Percentiles rank a stretch among this genome's conserved stretches.
These are phyloP conservation scores for Silene coronaria DNA, from an alignment of 179 eudicot species.

Conservation along the genomic window DNA sequence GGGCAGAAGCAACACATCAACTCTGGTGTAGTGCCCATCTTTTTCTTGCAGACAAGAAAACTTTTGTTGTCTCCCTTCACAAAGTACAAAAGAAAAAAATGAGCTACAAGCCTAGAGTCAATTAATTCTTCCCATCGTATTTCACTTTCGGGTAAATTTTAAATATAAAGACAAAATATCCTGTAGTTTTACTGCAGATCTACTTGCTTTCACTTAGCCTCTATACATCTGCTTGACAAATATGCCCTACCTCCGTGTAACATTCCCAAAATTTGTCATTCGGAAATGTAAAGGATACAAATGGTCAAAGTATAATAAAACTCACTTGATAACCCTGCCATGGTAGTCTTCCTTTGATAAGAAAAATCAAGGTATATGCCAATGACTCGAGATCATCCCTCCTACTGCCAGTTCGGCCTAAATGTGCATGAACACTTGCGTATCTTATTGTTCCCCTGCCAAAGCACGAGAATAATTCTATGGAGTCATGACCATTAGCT, in stretches of 20 bases:
- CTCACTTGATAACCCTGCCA: slow-evolving; percentile 96
- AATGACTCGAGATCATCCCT: slow-evolving; percentile 94
- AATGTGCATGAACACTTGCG: slow-evolving; percentile 97
- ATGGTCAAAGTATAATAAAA: slow-evolving; percentile 14
- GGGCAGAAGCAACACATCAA: slow-evolving; percentile 94
- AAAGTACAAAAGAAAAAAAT: slow-evolving; percentile 13
- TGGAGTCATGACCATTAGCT: no score
- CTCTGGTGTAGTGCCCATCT: slow-evolving; percentile 88
- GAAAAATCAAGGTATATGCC: slow-evolving; percentile 87
- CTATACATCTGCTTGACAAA: no score
- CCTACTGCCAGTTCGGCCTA: slow-evolving; percentile 92
- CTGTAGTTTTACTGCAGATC: no score
- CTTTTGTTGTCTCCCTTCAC: slow-evolving; percentile 90
- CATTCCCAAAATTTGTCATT: no score
- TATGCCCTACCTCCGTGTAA: no score
- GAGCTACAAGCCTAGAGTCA: not conserved
- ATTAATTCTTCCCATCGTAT: not conserved
- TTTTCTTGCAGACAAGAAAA: slow-evolving; percentile 87
- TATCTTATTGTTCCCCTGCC: slow-evolving; percentile 92
- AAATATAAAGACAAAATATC: no score
- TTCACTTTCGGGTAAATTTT: no score
- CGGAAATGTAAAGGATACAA: no score
- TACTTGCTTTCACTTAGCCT: no score
- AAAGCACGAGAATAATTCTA: no score
- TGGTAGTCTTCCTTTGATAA: slow-evolving; percentile 79